Conservation (phyloP, 495 filamentous ascomycete species). For the Friedmanniomyces simplex region DNA sequence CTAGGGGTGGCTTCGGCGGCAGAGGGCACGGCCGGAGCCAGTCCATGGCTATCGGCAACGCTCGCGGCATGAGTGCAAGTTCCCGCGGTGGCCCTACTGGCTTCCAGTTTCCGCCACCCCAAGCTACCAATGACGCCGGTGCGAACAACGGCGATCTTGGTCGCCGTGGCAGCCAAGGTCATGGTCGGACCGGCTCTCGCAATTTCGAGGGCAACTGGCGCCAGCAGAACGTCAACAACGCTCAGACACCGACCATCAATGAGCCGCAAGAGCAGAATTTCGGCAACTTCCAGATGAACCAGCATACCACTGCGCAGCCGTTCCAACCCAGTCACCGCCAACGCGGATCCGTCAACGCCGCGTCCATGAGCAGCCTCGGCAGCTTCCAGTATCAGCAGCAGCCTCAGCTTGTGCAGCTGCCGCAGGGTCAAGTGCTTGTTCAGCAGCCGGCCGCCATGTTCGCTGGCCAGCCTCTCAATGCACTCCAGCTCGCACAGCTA, state of each 20-base stretch:
- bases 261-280: constrained; percentile 36
- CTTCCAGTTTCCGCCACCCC: constrained; percentile 58
- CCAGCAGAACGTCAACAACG: constrained; percentile 64
- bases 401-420: constrained; percentile 78
- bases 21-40: constrained; percentile 54
- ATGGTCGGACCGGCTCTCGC: constrained; percentile 69
- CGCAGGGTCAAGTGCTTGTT: constrained; percentile 66
- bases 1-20: constrained; percentile 42
- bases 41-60: constrained; percentile 56
- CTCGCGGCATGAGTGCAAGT: constrained; percentile 39
- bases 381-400: constrained; percentile 87
- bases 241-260: constrained; percentile 36
- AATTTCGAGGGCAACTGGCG: constrained; percentile 99
- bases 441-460: constrained; percentile 58
- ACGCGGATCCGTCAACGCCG: constrained; percentile 65
- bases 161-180: constrained; percentile 62
- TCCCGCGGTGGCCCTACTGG: constrained; percentile 49
- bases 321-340: constrained; percentile 91
- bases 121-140: constrained; percentile 43
- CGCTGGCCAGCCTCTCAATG: constrained; percentile 73
- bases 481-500: constrained; percentile 78
- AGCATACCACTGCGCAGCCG: constrained; percentile 37
- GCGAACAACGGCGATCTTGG: constrained; percentile 50
- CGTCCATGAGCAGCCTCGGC: constrained; percentile 76
- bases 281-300: constrained; percentile 56